Evolutionary conservation across 768 basidiomycete genomes (phyloP).

Genomic region (Pisolithus orientalis): DNA sequence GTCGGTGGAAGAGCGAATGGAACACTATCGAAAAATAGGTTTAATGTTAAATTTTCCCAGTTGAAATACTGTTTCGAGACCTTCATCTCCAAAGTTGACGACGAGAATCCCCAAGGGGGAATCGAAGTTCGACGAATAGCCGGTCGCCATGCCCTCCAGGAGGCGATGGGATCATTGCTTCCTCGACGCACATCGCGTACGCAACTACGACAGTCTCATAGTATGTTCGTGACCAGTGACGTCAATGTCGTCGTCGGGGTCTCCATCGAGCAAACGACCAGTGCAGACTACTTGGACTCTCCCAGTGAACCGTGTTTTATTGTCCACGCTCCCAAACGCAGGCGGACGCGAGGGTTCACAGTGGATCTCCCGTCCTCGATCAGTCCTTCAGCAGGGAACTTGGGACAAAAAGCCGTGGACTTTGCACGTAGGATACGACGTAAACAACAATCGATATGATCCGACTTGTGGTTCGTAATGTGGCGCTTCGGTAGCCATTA

Average conservation of each 20-base stretch:
- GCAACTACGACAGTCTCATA: conserved; percentile 31
- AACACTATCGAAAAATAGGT: conserved; percentile 2
- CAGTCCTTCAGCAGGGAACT: conserved; percentile 14
- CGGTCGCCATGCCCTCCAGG: conserved; percentile 37
- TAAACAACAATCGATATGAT: conserved; percentile 25
- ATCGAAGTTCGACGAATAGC: conserved; percentile 44
- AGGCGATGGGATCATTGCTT: conserved; percentile 36
- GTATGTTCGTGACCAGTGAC: conserved; percentile 27
- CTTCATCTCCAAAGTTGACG: conserved; percentile 33
- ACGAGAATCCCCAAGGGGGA: conserved; percentile 36
- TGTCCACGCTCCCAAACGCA: conserved; percentile 16
- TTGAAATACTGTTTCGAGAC: conserved; percentile 36
- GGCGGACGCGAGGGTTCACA: conserved; percentile 32
- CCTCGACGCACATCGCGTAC: conserved; percentile 42
- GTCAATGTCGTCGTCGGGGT: conserved; percentile 38
- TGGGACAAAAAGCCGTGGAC: conserved; percentile 34
- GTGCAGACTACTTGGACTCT: conserved; percentile 6
- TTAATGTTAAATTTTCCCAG: conserved; percentile 23
- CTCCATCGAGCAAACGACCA: conserved; percentile 40
- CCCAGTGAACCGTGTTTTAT: conserved; percentile 10
- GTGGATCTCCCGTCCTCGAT: conserved; percentile 18
- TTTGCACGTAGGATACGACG: conserved; percentile 40
- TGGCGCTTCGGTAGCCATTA: conserved; percentile 15
- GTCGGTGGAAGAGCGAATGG: not conserved
- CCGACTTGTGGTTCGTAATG: conserved; percentile 1